Conservation (phyloP, 371 early-diverging fungal species). For the Actinomortierella wolfii region DNA sequence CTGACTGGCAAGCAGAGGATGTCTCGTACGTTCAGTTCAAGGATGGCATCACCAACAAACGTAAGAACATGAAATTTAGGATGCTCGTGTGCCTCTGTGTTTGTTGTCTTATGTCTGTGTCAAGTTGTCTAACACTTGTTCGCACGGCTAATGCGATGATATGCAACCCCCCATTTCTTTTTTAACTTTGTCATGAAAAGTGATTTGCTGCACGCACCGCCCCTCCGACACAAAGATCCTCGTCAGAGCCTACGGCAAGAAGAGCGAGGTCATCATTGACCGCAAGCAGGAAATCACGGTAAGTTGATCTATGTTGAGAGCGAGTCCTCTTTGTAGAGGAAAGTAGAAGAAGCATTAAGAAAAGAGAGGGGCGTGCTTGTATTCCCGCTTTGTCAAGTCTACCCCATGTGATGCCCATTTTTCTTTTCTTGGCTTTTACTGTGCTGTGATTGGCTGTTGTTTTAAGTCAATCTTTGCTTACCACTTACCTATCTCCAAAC, state of each 20-base stretch:
- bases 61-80: conserved; percentile 57
- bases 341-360: no score
- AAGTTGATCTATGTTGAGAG: conserved; percentile 48
- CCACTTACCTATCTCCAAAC: neutral
- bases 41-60: conserved; percentile 93
- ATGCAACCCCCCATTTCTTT: neutral
- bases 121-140: no score
- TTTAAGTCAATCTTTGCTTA: neutral
- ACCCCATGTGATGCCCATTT: conserved; percentile 2
- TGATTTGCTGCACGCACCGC: conserved; percentile 76
- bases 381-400: no score
- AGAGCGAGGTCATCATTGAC: conserved; percentile 88
- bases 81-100: neutral
- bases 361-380: neutral
- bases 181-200: conserved; percentile 43
- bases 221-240: conserved; percentile 70
- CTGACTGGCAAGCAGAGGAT: conserved; percentile 71
- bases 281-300: conserved; percentile 87
- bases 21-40: conserved; percentile 77
- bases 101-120: no score
- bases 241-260: conserved; percentile 88
- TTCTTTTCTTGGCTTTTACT: neutral
- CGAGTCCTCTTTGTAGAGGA: no score
- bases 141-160: no score
- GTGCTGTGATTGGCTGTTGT: neutral